These are phyloP conservation scores for Sporothrix humicola DNA, from an alignment of 2,329 filamentous ascomycete species.

Conservation along the genomic window DNA sequence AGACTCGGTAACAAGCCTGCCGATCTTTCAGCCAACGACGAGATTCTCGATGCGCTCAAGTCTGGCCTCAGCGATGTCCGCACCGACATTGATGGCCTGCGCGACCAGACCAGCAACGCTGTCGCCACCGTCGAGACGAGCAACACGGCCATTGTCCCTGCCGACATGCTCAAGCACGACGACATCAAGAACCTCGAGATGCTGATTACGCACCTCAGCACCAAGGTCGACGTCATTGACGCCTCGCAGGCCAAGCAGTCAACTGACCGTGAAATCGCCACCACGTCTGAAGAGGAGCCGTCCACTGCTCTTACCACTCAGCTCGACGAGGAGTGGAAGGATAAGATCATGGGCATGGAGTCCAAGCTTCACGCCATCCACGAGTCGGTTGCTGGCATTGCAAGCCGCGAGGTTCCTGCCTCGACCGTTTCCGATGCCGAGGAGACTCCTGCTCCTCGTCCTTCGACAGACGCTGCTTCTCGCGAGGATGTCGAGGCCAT, in stretches of 20 bases:
- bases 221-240: constrained; percentile 82
- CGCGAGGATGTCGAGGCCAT: constrained; percentile 90
- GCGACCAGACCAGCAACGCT: constrained; percentile 60
- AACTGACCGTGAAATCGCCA: neutral
- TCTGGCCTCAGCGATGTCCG: constrained; percentile 77
- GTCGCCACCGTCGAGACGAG: constrained; percentile 58
- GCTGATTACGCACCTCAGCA: constrained; percentile 79
- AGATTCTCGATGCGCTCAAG: constrained; percentile 86
- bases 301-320: constrained; percentile 18
- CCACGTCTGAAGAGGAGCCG: neutral
- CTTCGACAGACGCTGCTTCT: constrained; percentile 58
- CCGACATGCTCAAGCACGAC: constrained; percentile 65
- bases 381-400: constrained; percentile 40
- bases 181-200: constrained; percentile 87
- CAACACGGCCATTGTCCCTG: constrained; percentile 55
- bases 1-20: constrained; percentile 76
- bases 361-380: constrained; percentile 52
- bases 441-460: constrained; percentile 38
- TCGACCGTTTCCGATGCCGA: constrained; percentile 13
- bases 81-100: constrained; percentile 77
- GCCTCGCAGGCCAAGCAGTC: constrained; percentile 24
- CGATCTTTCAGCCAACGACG: constrained; percentile 83
- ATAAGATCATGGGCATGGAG: constrained; percentile 52
- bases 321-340: constrained; percentile 39
- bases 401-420: constrained; percentile 29